Conservation (phyloP, 2,329 filamentous ascomycete species). For the Zarea fungicola region DNA sequence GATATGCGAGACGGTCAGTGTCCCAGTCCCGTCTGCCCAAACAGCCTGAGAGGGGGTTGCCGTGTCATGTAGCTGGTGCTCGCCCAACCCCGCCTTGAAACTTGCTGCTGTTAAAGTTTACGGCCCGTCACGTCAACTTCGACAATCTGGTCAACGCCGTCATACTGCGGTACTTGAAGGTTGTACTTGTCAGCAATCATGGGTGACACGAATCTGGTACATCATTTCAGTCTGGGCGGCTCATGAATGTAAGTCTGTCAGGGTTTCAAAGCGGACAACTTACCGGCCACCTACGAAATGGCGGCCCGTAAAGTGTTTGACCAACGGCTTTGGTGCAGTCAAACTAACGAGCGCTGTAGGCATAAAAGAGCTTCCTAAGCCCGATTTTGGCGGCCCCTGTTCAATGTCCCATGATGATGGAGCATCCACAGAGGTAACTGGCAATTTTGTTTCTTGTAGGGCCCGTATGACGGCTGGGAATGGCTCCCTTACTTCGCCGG, state of each 20-base stretch:
- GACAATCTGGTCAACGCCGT: constrained; percentile 82
- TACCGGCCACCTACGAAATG: constrained; percentile 89
- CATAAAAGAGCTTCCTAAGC: constrained; percentile 73
- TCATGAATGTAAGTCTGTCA: neutral
- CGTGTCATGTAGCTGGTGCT: constrained; percentile 41
- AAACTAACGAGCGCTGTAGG: constrained; percentile 78
- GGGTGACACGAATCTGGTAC: constrained; percentile 67
- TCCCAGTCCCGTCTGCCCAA: constrained; percentile 55
- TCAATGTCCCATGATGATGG: constrained; percentile 96
- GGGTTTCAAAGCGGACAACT: constrained; percentile 21
- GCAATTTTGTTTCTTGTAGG: constrained; percentile 65
- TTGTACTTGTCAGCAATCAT: constrained; percentile 79
- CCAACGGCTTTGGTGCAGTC: constrained; percentile 88
- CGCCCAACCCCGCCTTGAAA: constrained; percentile 18
- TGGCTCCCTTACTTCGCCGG: constrained; percentile 85
- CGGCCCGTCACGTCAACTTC: constrained; percentile 56
- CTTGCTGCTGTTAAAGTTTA: constrained; percentile 41
- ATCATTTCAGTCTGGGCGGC: constrained; percentile 11
- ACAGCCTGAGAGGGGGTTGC: constrained; percentile 52
- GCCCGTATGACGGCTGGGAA: constrained; percentile 77
- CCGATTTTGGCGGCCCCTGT: constrained; percentile 69
- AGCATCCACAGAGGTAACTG: constrained; percentile 85
- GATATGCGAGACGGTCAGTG: constrained; percentile 50
- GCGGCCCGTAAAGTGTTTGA: constrained; percentile 74
- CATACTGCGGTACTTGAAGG: constrained; percentile 75